phyloP scores from a whole-genome alignment of 164 flowering plant genomes.

The Nymphaea thermarum region DNA sequence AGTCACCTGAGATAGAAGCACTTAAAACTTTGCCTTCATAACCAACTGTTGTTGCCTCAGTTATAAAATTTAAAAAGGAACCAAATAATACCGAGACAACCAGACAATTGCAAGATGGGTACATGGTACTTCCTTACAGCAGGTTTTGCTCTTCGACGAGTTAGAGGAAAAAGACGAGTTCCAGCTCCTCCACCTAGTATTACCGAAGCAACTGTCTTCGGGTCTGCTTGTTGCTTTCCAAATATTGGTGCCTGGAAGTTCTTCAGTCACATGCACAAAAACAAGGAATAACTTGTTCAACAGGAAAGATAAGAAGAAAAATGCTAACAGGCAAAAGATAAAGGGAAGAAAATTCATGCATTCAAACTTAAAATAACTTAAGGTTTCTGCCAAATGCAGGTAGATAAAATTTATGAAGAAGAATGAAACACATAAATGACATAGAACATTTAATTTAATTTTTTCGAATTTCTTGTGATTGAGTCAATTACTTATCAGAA shows the following conservation, averaged over 20 bases:
- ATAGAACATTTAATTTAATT: too few species aligned
- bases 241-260: constrained; percentile 23
- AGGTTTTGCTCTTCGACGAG: constrained; percentile 68
- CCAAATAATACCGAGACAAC: not conserved
- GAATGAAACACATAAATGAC: too few species aligned
- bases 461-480: too few species aligned
- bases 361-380: too few species aligned
- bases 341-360: too few species aligned
- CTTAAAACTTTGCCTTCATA: not conserved
- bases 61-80: not conserved
- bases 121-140: constrained; percentile 40
- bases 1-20: not conserved
- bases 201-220: constrained; percentile 68
- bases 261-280: constrained; percentile 5
- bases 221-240: constrained; percentile 39
- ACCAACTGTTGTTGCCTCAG: too few species aligned
- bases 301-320: not conserved
- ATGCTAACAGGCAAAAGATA: not conserved
- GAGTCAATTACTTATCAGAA: too few species aligned
- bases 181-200: constrained; percentile 91
- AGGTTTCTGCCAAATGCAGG: too few species aligned
- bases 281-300: not conserved
- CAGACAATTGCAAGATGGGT: not conserved
- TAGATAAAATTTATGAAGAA: too few species aligned
- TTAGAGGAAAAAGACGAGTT: constrained; percentile 70